A percentile compares a stretch with the other conserved stretches of the same genome.
Evolutionary conservation across 495 filamentous ascomycete genomes (phyloP).

Genomic region (Aspergillus bridgeri): DNA sequence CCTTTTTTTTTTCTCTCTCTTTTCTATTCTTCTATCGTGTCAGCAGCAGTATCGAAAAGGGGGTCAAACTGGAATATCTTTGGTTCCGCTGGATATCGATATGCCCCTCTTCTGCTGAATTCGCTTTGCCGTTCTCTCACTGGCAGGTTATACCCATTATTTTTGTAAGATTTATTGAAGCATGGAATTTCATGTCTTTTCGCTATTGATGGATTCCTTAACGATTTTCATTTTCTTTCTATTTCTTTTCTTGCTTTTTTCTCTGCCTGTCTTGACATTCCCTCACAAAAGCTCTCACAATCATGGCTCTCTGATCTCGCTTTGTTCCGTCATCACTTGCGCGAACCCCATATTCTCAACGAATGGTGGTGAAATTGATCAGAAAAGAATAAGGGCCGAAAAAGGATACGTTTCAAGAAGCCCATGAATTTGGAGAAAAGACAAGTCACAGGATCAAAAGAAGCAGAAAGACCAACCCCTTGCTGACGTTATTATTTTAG

Average conservation of each 20-base stretch:
- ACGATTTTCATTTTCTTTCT: background rate
- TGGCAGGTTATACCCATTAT: slow-evolving; percentile 10
- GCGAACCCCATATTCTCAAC: no score
- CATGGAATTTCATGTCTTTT: background rate
- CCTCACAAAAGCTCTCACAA: background rate
- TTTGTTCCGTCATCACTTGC: background rate
- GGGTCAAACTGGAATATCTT: background rate
- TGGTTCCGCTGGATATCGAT: background rate
- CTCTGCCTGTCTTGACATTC: background rate
- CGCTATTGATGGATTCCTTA: background rate
- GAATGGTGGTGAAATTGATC: no score
- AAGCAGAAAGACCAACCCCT: background rate
- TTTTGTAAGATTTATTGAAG: slow-evolving; percentile 1
- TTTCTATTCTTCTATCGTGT: background rate
- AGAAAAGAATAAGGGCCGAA: no score
- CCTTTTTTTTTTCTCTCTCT: no score
- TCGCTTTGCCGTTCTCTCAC: background rate
- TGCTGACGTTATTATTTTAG: background rate
- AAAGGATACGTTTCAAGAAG: no score
- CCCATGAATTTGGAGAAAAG: background rate
- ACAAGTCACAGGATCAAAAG: background rate
- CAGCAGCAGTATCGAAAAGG: background rate
- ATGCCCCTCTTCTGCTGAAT: slow-evolving; percentile 2
- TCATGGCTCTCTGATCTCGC: background rate
- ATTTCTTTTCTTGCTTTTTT: background rate